Evolutionary conservation across 768 basidiomycete species (phyloP).

Genomic region (Tricholoma furcatifolium): DNA sequence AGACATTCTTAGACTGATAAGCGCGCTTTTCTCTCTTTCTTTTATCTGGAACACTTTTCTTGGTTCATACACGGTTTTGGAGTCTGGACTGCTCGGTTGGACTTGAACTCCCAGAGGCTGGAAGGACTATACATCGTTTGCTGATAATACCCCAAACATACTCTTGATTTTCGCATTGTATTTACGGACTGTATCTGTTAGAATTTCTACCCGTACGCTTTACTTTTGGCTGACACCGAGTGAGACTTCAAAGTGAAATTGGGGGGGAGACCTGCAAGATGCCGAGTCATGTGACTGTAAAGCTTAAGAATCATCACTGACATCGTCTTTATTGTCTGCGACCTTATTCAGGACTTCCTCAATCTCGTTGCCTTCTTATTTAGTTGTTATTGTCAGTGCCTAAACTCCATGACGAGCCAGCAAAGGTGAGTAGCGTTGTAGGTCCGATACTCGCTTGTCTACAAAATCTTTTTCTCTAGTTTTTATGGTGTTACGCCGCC

Average conservation of each 20-base stretch:
- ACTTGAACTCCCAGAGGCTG: too few relatives aligned
- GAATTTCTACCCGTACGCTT: too few relatives aligned
- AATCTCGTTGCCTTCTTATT: background rate
- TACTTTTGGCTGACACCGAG: too few relatives aligned
- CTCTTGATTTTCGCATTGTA: too few relatives aligned
- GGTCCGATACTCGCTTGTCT: background rate
- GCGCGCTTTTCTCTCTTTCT: too few relatives aligned
- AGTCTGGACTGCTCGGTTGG: too few relatives aligned
- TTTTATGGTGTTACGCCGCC: constrained; percentile 84
- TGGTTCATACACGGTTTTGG: too few relatives aligned
- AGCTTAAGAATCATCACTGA: constrained; percentile 20
- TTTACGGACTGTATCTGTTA: too few relatives aligned
- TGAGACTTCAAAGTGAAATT: too few relatives aligned
- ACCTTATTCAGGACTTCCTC: constrained; percentile 1
- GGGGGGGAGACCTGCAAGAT: background rate
- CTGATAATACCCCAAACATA: too few relatives aligned
- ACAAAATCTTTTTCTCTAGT: constrained; percentile 34
- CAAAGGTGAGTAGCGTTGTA: constrained; percentile 27
- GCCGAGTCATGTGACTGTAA: constrained; percentile 9
- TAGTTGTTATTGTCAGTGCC: background rate
- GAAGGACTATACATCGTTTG: too few relatives aligned
- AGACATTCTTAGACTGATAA: background rate
- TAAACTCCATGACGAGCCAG: constrained; percentile 13
- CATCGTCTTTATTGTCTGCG: constrained; percentile 7
- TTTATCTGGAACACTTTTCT: background rate